Conservation (phyloP, 805 yeast genomes). For the Nakazawaea populi region DNA sequence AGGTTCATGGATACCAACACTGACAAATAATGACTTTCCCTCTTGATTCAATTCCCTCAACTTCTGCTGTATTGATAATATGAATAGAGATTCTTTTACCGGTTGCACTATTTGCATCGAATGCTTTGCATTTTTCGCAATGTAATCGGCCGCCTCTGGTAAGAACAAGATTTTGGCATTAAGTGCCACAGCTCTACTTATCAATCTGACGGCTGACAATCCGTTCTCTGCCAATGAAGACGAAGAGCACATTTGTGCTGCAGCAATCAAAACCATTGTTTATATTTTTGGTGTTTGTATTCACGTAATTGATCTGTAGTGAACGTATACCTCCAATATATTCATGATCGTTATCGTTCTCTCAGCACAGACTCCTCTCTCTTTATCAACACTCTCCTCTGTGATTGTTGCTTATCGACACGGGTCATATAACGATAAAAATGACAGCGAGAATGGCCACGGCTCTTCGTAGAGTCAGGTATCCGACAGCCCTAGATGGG, state of each 20-base stretch:
- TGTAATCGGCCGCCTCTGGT: constrained; percentile 92
- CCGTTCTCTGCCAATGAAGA: constrained; percentile 57
- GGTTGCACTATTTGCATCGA: constrained; percentile 53
- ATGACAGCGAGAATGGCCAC: not conserved
- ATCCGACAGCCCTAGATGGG: no score
- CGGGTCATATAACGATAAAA: not conserved
- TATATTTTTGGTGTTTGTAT: not conserved
- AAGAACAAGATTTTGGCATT: constrained; percentile 70
- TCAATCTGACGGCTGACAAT: constrained; percentile 47
- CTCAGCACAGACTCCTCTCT: no score
- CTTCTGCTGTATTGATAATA: constrained; percentile 38
- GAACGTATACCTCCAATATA: no score
- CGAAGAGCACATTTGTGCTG: constrained; percentile 82
- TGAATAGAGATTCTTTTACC: constrained; percentile 34
- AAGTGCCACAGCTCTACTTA: constrained; percentile 53
- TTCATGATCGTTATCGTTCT: no score
- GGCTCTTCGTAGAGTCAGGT: not conserved
- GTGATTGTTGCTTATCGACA: no score
- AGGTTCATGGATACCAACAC: constrained; percentile 90
- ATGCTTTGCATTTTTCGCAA: constrained; percentile 64
- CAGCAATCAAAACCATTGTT: constrained; percentile 59
- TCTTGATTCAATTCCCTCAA: constrained; percentile 31
- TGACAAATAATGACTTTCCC: constrained; percentile 50
- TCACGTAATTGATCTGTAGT: not conserved
- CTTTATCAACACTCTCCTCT: no score